These are phyloP conservation scores for Aspergillus luchuensis DNA, from an alignment of 2,329 filamentous ascomycete species.

Conservation along the genomic window DNA sequence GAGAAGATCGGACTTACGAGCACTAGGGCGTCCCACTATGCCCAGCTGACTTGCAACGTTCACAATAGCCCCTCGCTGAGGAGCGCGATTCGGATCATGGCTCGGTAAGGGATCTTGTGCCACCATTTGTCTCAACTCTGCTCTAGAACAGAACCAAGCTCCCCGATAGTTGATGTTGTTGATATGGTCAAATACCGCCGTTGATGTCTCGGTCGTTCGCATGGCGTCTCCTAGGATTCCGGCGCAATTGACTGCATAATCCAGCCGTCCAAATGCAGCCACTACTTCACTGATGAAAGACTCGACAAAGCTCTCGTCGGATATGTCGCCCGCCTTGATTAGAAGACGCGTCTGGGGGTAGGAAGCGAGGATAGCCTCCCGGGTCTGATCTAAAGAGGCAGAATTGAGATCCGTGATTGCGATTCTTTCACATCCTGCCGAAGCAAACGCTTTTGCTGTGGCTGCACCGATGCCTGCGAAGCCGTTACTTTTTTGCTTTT, in stretches of 20 bases:
- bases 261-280: constrained; percentile 50
- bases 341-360: constrained; percentile 41
- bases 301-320: constrained; percentile 50
- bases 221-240: constrained; percentile 45
- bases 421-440: constrained; percentile 53
- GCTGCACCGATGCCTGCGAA: constrained; percentile 58
- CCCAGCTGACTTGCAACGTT: constrained; percentile 58
- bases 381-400: constrained; percentile 39
- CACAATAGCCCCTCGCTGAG: constrained; percentile 53
- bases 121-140: constrained; percentile 51
- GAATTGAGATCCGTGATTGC: constrained; percentile 58
- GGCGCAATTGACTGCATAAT: constrained; percentile 61
- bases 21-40: constrained; percentile 50
- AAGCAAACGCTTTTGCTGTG: constrained; percentile 54
- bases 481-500: not conserved
- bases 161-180: constrained; percentile 59
- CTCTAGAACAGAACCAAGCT: constrained; percentile 52
- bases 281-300: constrained; percentile 34
- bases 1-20: constrained; percentile 39
- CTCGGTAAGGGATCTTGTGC: constrained; percentile 46
- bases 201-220: constrained; percentile 47
- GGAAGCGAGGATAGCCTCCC: constrained; percentile 29
- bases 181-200: constrained; percentile 55
- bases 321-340: constrained; percentile 49
- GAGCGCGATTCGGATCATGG: constrained; percentile 37